phyloP scores from a whole-genome alignment of 305 asterid species.

The Fraxinus paxiana region DNA sequence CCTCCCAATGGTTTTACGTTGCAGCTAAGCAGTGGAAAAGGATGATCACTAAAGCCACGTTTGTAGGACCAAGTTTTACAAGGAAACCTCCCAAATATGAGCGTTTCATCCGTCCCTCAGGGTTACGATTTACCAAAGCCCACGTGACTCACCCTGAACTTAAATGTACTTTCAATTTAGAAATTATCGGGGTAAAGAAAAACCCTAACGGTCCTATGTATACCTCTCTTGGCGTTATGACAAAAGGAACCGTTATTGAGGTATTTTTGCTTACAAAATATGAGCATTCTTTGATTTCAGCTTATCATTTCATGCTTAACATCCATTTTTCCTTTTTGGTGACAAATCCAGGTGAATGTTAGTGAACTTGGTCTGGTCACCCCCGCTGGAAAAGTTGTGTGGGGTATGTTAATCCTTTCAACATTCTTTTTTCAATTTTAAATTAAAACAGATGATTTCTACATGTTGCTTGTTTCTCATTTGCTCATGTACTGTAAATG shows the following conservation, averaged over 20 bases:
- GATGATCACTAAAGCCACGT: conserved; percentile 97
- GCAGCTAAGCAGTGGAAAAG: conserved; percentile 99
- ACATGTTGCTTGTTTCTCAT: not conserved
- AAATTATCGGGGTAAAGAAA: conserved; percentile 90
- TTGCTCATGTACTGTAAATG: conserved; percentile 21
- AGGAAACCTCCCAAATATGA: conserved; percentile 97
- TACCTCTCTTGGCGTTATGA: conserved; percentile 88
- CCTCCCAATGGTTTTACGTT: conserved; percentile 14
- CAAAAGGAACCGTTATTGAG: conserved; percentile 90
- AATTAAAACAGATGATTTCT: not conserved
- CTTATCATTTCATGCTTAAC: not conserved
- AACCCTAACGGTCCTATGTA: conserved; percentile 95
- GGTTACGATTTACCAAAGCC: conserved; percentile 85
- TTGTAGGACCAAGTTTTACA: conserved; percentile 86
- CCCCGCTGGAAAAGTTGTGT: conserved; percentile 95
- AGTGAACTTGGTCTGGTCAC: conserved; percentile 97
- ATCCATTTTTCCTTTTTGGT: conserved; percentile 8
- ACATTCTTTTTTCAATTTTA: not conserved
- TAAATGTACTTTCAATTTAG: conserved; percentile 83
- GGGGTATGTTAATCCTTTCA: conserved; percentile 54
- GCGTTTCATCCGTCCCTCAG: conserved; percentile 86
- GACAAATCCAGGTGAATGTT: conserved; percentile 65
- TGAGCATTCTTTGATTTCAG: not conserved
- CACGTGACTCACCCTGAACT: conserved; percentile 95
- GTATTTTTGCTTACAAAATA: conserved; percentile 30